phyloP scores from a whole-genome alignment of 139 green algal genomes.

The Closterium sp. region DNA sequence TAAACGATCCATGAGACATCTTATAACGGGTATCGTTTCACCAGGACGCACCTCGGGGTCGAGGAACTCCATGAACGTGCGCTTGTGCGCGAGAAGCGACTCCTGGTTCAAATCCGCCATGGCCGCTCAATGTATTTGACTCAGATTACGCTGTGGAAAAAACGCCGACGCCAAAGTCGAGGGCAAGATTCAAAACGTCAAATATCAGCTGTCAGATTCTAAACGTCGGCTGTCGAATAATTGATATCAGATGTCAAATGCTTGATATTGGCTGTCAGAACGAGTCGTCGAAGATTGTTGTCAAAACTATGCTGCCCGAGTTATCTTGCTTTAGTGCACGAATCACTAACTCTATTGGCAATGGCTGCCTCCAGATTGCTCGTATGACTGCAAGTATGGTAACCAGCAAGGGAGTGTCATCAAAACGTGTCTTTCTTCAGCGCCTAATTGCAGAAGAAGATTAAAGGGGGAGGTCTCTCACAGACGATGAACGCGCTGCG shows the following conservation, averaged over 20 bases:
- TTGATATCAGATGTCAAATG: too few species aligned
- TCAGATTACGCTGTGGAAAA: too few species aligned
- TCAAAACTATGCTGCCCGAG: too few species aligned
- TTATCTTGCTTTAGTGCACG: background rate
- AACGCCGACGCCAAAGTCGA: background rate
- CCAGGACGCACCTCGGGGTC: slow-evolving; percentile 9
- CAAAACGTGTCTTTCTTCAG: too few species aligned
- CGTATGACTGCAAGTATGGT: too few species aligned
- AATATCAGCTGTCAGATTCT: too few species aligned
- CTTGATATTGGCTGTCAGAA: too few species aligned
- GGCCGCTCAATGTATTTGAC: background rate
- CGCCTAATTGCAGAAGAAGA: too few species aligned
- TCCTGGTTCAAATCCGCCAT: slow-evolving; percentile 16
- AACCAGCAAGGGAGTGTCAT: too few species aligned
- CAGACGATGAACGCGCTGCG: too few species aligned
- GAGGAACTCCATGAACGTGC: slow-evolving; percentile 16
- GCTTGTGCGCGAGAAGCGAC: background rate
- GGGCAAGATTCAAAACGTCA: background rate
- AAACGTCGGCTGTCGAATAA: too few species aligned
- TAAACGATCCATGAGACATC: background rate
- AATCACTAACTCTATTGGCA: background rate
- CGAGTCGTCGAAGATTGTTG: background rate
- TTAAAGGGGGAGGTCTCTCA: too few species aligned
- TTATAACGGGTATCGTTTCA: background rate
- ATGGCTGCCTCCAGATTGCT: background rate